Evolutionary conservation across 192 early-diverging fungal species (phyloP), one percentile per base, ranked within the genome.

Genomic region (Coemansia sp.): DNA sequence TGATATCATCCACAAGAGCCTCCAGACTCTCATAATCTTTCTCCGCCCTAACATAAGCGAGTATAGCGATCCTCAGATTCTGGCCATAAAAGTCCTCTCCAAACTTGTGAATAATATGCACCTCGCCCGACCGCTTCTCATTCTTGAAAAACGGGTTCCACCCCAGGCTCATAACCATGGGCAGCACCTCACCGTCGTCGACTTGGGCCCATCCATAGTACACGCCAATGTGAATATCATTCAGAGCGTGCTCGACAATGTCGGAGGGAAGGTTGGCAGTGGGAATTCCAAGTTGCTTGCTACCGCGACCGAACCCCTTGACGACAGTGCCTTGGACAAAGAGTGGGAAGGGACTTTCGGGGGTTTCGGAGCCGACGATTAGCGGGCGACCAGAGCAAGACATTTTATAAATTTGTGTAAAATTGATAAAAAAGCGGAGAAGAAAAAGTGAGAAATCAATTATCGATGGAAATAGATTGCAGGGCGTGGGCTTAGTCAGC

Each of bases 121-220:
- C 95, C 71, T 99, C 97, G 62, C 94, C 95, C 13, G 93, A 94
- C 47, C 91, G 86, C 79, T 95, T 93, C 75, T 97, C 92, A 77
- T 99, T 99, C 66, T 98, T 93, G 75, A 94, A 92, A 72, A 90
- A 98, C 13, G 97, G 97, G 80, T 99, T 99, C 97, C 97, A 99
- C 16, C 97, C 97, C 45, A 95, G 87, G 61, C 91, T 93, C 95
- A 98, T 96, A 16, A 98, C 96, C 96, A 99, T 98, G n/a, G 93
- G 93, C 47, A 87, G 87, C 7, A 98, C 89, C 0, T 16, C 31
- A 1, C 69, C 63, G 10, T 67, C 33, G 31, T 2, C 58, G 20
- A 98, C 87, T 28, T 86, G 81, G 20, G 93, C 94, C 94, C 94
- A 99, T 6, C 97, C 97, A 65, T 90, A 94, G 83, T 98, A 96